Conservation (phyloP, 2,329 filamentous ascomycete genomes). For the Trichoderma sp. region DNA sequence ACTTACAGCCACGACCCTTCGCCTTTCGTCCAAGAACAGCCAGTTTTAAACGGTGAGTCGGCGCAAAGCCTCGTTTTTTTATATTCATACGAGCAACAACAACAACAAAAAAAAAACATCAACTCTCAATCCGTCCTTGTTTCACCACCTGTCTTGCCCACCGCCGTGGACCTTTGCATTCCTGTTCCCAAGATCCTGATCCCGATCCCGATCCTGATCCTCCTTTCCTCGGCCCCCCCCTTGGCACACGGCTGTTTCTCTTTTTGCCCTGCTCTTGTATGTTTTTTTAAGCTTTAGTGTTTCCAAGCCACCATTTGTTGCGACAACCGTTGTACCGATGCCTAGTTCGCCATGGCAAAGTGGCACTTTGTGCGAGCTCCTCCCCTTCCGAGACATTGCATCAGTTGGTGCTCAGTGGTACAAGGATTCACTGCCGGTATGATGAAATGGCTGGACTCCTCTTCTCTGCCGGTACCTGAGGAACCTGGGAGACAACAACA, state of each 20-base stretch:
- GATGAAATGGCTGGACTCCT: background rate
- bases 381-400: conserved; percentile 14
- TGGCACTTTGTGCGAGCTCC: background rate
- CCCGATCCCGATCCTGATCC: conserved; percentile 1
- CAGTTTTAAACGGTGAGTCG: conserved; percentile 5
- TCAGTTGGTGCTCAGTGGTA: conserved; percentile 7
- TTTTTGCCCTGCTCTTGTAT: background rate
- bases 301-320: conserved; percentile 10
- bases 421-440: background rate
- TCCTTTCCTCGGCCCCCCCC: background rate
- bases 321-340: background rate
- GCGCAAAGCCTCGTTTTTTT: background rate
- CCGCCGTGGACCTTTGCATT: background rate
- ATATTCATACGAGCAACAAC: background rate
- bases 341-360: background rate
- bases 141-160: background rate
- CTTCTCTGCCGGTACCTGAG: background rate
- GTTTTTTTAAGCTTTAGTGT: background rate
- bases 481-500: background rate
- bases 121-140: background rate
- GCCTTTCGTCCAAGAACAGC: background rate
- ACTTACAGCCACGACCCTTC: background rate
- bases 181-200: background rate
- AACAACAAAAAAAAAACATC: background rate
- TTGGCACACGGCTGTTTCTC: background rate